These are phyloP conservation scores for Trametes hirsuta DNA, from an alignment of 1,284 basidiomycete genomes.

Conservation along the genomic window DNA sequence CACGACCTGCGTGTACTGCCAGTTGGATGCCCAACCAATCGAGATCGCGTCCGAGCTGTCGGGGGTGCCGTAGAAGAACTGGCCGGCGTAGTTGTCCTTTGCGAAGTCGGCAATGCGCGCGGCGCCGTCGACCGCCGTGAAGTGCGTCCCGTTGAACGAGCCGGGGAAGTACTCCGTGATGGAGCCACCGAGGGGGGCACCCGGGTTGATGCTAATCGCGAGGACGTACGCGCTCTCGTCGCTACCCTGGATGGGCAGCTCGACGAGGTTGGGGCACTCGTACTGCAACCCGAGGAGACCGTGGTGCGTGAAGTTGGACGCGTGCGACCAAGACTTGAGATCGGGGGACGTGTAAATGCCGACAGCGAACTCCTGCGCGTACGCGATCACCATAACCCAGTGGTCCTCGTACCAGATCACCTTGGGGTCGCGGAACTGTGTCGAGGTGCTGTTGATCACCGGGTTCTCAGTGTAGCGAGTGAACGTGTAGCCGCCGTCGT, in stretches of 20 bases:
- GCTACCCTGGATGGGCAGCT: slow-evolving; percentile 13
- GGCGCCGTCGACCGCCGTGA: slow-evolving; percentile 13
- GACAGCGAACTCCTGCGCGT: slow-evolving; percentile 15
- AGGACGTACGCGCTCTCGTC: slow-evolving; percentile 15
- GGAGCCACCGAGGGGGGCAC: slow-evolving; percentile 19
- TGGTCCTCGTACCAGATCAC: slow-evolving; percentile 20
- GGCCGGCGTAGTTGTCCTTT: slow-evolving; percentile 23
- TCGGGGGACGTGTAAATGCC: slow-evolving; percentile 21
- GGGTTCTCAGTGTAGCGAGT: slow-evolving; percentile 17
- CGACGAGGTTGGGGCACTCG: slow-evolving; percentile 24
- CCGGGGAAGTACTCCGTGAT: slow-evolving; percentile 22
- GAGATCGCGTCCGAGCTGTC: slow-evolving; percentile 15
- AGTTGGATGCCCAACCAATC: slow-evolving; percentile 20
- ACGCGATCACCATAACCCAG: slow-evolving; percentile 21
- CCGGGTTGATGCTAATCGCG: slow-evolving; percentile 19
- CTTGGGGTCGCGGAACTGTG: slow-evolving; percentile 24
- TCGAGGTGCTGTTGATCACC: slow-evolving; percentile 18
- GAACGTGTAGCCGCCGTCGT: slow-evolving; percentile 22
- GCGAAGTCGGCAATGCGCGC: slow-evolving; percentile 21
- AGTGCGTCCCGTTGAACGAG: slow-evolving; percentile 21
- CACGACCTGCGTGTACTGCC: slow-evolving; percentile 15
- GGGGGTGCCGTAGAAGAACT: slow-evolving; percentile 21
- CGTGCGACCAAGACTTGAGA: slow-evolving; percentile 20
- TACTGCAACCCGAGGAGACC: slow-evolving; percentile 14
- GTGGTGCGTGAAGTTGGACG: slow-evolving; percentile 19